phyloP scores from a whole-genome alignment of 306 rosid genomes.

The Rosa multiflora region DNA sequence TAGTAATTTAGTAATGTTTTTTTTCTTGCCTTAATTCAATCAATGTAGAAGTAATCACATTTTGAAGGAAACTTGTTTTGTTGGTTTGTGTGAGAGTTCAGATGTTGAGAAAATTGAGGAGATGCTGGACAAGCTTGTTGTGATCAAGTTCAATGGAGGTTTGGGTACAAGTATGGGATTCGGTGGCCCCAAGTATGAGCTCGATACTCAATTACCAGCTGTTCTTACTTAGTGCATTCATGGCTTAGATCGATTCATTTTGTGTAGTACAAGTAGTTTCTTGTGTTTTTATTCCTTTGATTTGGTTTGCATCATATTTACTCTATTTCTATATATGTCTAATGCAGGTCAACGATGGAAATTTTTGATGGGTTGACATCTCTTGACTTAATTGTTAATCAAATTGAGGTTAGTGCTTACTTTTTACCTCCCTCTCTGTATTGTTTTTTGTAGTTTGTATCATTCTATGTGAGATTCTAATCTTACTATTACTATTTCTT shows the following conservation, averaged over 20 bases:
- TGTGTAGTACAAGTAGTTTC: neutral
- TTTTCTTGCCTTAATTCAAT: neutral
- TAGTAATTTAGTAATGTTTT: neutral
- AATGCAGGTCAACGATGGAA: constrained; percentile 49
- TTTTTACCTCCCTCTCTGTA: neutral
- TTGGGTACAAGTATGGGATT: constrained; percentile 45
- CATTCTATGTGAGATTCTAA: constrained; percentile 2
- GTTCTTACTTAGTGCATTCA: neutral
- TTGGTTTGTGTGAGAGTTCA: constrained; percentile 19
- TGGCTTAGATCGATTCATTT: neutral
- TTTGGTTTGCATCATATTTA: neutral
- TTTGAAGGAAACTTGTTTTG: neutral
- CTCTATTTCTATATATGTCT: constrained; percentile 7
- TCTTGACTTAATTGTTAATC: constrained; percentile 56
- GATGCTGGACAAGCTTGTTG: constrained; percentile 69
- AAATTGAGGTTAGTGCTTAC: constrained; percentile 53
- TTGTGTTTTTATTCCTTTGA: constrained; percentile 4
- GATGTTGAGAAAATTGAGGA: constrained; percentile 48
- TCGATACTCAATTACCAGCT: neutral
- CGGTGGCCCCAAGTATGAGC: constrained; percentile 57
- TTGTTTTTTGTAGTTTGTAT: neutral
- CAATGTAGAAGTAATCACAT: neutral
- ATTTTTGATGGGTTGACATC: constrained; percentile 49
- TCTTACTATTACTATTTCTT: constrained; percentile 24
- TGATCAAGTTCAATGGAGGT: constrained; percentile 57